Evolutionary conservation across 1,284 basidiomycete genomes (phyloP).

Genomic region (Austroboletus olivaceoglutinosus): DNA sequence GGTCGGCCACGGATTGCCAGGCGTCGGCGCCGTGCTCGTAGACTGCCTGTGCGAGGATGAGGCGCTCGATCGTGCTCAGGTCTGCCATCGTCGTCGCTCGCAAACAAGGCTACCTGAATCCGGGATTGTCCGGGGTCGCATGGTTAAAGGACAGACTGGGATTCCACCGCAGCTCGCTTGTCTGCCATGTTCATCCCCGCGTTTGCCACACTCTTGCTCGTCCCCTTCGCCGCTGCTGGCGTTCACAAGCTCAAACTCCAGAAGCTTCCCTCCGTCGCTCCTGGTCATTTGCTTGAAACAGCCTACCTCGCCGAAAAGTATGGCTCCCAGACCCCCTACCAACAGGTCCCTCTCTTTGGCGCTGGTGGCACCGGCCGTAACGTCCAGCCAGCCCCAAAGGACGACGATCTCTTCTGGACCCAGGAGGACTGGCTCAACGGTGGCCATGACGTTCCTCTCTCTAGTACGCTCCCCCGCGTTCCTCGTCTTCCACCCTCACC

Average conservation of each 20-base stretch:
- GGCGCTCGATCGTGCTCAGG: constrained; percentile 48
- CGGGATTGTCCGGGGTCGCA: constrained; percentile 23
- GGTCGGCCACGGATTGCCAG: constrained; percentile 69
- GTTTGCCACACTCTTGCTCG: constrained; percentile 56
- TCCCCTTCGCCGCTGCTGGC: constrained; percentile 68
- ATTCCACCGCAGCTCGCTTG: constrained; percentile 25
- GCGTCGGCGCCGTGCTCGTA: constrained; percentile 76
- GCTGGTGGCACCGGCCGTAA: constrained; percentile 72
- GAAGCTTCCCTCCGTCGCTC: constrained; percentile 65
- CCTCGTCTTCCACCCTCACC: background rate
- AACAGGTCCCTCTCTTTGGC: constrained; percentile 71
- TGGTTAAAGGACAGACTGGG: constrained; percentile 10
- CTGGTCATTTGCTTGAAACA: constrained; percentile 70
- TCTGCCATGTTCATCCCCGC: constrained; percentile 68
- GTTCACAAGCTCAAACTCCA: constrained; percentile 85
- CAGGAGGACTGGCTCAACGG: constrained; percentile 72
- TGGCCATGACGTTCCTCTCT: constrained; percentile 88
- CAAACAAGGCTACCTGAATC: constrained; percentile 3
- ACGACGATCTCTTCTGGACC: constrained; percentile 76
- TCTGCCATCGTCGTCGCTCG: constrained; percentile 13
- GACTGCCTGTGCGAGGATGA: constrained; percentile 81
- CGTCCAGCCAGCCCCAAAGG: constrained; percentile 49
- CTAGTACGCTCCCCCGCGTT: constrained; percentile 57
- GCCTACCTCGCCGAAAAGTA: constrained; percentile 90
- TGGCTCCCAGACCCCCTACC: constrained; percentile 45